A percentile compares a stretch with the other conserved stretches of the same genome.
These are phyloP conservation scores for Microsporum audouinii DNA, from an alignment of 2,329 filamentous ascomycete genomes.

Conservation along the genomic window DNA sequence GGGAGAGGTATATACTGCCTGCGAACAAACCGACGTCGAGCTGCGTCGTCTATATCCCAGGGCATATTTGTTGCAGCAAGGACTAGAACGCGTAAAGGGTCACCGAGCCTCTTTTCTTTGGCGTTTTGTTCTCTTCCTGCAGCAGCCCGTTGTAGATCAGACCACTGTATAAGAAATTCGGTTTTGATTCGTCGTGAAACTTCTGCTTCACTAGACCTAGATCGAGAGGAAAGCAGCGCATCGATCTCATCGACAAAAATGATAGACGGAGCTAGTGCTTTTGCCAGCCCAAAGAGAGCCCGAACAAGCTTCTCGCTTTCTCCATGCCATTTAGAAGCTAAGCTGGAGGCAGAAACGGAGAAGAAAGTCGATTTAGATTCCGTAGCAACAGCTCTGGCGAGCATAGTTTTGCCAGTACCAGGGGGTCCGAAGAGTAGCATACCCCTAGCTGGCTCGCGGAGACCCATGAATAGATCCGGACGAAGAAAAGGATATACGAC, in stretches of 20 bases:
- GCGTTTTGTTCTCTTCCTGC: slow-evolving; percentile 60
- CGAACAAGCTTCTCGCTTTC: slow-evolving; percentile 94
- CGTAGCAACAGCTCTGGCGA: slow-evolving; percentile 85
- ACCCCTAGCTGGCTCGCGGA: slow-evolving; percentile 83
- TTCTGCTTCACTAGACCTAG: slow-evolving; percentile 71
- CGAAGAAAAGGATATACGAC: slow-evolving; percentile 95
- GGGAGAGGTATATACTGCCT: slow-evolving; percentile 93
- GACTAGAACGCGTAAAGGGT: slow-evolving; percentile 80
- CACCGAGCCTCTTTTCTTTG: slow-evolving; percentile 59
- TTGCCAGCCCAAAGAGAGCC: slow-evolving; percentile 81
- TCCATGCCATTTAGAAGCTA: slow-evolving; percentile 92
- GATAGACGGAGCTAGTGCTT: slow-evolving; percentile 79
- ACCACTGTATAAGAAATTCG: slow-evolving; percentile 96
- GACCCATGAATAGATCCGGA: slow-evolving; percentile 88
- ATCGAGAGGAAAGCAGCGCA: slow-evolving; percentile 73
- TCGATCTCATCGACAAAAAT: slow-evolving; percentile 99
- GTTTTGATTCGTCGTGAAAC: slow-evolving; percentile 91
- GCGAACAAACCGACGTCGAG: slow-evolving; percentile 76
- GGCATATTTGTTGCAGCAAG: slow-evolving; percentile 91
- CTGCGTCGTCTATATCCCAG: slow-evolving; percentile 96
- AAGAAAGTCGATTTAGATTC: slow-evolving; percentile 95
- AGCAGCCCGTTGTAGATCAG: slow-evolving; percentile 80
- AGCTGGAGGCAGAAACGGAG: slow-evolving; percentile 84
- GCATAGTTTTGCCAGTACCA: slow-evolving; percentile 97
- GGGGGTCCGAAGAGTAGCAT: slow-evolving; percentile 96